Percentiles rank a stretch among this genome's conserved stretches.
Evolutionary conservation across 306 rosid genomes (phyloP).

Genomic region (Vigna nakashimae): DNA sequence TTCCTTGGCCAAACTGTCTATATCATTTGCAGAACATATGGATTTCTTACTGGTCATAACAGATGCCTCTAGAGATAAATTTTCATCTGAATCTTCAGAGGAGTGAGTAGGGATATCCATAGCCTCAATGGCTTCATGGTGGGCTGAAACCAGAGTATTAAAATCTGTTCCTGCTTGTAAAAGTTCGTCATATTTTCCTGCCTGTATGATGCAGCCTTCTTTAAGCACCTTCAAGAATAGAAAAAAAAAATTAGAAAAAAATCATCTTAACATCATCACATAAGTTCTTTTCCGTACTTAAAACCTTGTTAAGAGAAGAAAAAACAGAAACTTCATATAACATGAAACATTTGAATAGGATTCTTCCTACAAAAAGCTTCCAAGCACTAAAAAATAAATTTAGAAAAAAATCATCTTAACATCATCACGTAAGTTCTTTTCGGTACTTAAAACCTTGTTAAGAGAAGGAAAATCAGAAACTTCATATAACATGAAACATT

Average conservation of each 20-base stretch:
- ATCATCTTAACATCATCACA: constrained; percentile 30
- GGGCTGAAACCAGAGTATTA: constrained; percentile 87
- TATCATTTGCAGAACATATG: constrained; percentile 54
- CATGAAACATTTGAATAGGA: constrained; percentile 14
- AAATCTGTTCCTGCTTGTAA: constrained; percentile 98
- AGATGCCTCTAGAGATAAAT: constrained; percentile 59
- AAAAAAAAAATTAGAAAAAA: constrained; percentile 30
- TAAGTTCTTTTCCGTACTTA: constrained; percentile 10
- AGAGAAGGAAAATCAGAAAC: constrained; percentile 14
- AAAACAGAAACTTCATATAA: constrained; percentile 4
- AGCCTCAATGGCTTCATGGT: constrained; percentile 98
- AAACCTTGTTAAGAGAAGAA: constrained; percentile 15
- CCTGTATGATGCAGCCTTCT: constrained; percentile 88
- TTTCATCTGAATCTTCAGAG: constrained; percentile 90
- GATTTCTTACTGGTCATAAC: constrained; percentile 57
- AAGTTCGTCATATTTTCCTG: constrained; percentile 96
- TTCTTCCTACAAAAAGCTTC: background rate
- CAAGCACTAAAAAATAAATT: constrained; percentile 10
- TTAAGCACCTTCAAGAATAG: constrained; percentile 77
- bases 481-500: constrained; percentile 17
- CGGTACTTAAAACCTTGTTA: background rate
- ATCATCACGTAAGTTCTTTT: constrained; percentile 21
- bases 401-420: constrained; percentile 33
- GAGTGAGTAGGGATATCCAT: constrained; percentile 94
- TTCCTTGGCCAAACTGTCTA: constrained; percentile 84